These are phyloP conservation scores for Kurtzmaniella quercitrusa DNA, from an alignment of 1,139 yeast genomes.

Conservation along the genomic window DNA sequence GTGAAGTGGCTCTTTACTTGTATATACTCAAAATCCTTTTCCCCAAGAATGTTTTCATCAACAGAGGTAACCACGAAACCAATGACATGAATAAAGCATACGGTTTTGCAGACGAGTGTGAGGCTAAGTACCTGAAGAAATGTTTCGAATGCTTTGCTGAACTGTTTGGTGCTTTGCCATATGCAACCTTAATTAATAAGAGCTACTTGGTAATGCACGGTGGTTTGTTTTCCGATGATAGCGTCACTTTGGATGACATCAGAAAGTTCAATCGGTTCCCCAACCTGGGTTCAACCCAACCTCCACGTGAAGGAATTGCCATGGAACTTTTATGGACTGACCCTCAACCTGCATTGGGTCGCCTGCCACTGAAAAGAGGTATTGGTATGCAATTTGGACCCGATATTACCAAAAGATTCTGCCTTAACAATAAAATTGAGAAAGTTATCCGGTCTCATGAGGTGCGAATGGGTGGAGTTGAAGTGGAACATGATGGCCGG, in stretches of 20 bases:
- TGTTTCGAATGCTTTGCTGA: constrained; percentile 84
- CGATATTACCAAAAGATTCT: constrained; percentile 79
- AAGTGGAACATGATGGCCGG: constrained; percentile 79
- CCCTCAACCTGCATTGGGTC: constrained; percentile 76
- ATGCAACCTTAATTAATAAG: constrained; percentile 75
- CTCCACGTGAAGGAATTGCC: constrained; percentile 86
- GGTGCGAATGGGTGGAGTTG: constrained; percentile 88
- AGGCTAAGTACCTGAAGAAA: constrained; percentile 78
- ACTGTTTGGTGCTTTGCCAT: constrained; percentile 81
- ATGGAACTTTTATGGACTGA: constrained; percentile 99
- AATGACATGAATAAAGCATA: constrained; percentile 95
- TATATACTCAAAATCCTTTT: constrained; percentile 74
- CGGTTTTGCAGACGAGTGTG: constrained; percentile 96
- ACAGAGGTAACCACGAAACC: constrained; percentile 97
- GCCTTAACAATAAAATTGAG: constrained; percentile 64
- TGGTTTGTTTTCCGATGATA: constrained; percentile 81
- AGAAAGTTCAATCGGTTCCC: constrained; percentile 66
- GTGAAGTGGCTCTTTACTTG: constrained; percentile 85
- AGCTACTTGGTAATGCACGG: constrained; percentile 92
- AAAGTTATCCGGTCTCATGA: constrained; percentile 93
- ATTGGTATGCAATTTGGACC: constrained; percentile 97
- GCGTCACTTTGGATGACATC: constrained; percentile 68
- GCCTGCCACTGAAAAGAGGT: constrained; percentile 90
- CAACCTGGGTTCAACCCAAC: constrained; percentile 59
- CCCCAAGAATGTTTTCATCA: constrained; percentile 71